Conservation (phyloP, 768 basidiomycete genomes). For the Tylopilus plumbeoviolaceoides region DNA sequence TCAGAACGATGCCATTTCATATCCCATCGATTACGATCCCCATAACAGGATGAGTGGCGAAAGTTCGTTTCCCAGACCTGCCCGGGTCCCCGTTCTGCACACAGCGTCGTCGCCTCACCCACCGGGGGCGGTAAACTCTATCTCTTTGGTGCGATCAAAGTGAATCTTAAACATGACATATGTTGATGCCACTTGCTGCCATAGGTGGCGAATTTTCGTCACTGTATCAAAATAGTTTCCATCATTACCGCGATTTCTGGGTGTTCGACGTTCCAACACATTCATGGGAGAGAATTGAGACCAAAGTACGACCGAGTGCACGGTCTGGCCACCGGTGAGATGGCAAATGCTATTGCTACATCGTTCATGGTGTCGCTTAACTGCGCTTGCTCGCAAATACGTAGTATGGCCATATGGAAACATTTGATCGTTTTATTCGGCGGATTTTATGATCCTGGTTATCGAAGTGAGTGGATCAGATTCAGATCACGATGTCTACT, state of each 20-base stretch:
- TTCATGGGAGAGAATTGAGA: slow-evolving; percentile 86
- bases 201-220: slow-evolving; percentile 85
- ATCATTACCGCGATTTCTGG: slow-evolving; percentile 90
- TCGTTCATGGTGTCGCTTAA: background rate
- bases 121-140: slow-evolving; percentile 84
- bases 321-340: slow-evolving; percentile 75
- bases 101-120: slow-evolving; percentile 71
- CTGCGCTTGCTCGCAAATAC: background rate
- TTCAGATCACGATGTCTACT: background rate
- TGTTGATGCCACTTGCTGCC: background rate
- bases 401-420: slow-evolving; percentile 87
- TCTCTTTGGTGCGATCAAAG: slow-evolving; percentile 55
- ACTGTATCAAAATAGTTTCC: slow-evolving; percentile 76
- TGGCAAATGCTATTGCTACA: background rate
- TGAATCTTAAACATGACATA: background rate
- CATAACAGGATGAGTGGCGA: slow-evolving; percentile 76
- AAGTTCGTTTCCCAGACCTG: slow-evolving; percentile 79
- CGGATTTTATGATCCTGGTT: slow-evolving; percentile 85
- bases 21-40: background rate
- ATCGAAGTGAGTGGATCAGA: slow-evolving; percentile 49
- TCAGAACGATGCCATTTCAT: background rate
- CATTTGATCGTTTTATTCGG: slow-evolving; percentile 84
- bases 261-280: slow-evolving; percentile 76
- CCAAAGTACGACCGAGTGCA: slow-evolving; percentile 73
- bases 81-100: slow-evolving; percentile 85